phyloP scores from a whole-genome alignment of 768 basidiomycete genomes.

The Trametes cingulata region DNA sequence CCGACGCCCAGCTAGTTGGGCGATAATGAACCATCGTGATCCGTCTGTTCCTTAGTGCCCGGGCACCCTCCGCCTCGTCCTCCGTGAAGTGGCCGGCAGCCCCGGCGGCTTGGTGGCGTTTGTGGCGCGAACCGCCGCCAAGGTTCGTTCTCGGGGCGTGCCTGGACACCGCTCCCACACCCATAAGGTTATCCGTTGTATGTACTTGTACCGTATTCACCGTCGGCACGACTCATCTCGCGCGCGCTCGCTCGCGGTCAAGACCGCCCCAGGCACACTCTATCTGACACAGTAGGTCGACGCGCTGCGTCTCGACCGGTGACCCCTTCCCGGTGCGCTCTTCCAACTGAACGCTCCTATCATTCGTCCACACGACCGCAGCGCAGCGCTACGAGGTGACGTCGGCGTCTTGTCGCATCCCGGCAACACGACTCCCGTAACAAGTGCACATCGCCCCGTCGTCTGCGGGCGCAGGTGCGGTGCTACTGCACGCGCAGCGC shows the following conservation, averaged over 20 bases:
- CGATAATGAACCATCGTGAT: neutral
- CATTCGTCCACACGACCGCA: no score
- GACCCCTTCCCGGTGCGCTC: no score
- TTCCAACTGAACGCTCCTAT: no score
- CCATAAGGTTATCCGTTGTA: neutral
- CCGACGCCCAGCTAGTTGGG: constrained; percentile 56
- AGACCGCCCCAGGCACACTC: no score
- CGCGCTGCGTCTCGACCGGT: no score
- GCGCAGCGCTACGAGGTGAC: no score
- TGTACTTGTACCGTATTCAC: neutral
- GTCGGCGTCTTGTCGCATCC: no score
- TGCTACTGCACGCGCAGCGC: neutral
- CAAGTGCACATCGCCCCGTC: no score
- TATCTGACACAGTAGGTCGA: no score
- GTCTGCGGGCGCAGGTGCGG: neutral
- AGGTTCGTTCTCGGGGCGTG: neutral
- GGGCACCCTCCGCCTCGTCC: neutral
- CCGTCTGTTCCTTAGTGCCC: neutral
- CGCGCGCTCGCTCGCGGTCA: no score
- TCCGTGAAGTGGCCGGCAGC: neutral
- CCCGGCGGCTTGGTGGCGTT: constrained; percentile 1
- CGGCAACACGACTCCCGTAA: no score
- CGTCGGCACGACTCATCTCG: no score
- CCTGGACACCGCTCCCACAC: constrained; percentile 2
- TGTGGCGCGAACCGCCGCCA: neutral